Conservation (phyloP, 2,329 filamentous ascomycete species). For the Colletotrichum cereale region DNA sequence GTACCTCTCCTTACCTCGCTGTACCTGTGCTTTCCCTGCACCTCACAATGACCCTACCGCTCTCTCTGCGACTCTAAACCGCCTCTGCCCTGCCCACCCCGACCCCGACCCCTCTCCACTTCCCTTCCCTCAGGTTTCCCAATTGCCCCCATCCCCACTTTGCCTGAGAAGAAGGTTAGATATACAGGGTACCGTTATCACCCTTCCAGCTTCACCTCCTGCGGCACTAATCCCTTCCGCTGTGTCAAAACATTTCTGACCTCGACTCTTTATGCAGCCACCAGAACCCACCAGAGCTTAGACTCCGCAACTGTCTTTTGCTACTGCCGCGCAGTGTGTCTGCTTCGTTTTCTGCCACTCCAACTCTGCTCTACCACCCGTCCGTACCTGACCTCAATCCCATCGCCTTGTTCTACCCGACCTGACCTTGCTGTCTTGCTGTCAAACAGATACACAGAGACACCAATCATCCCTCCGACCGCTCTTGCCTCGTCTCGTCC, state of each 20-base stretch:
- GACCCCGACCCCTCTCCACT: constrained; percentile 40
- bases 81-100: constrained; percentile 29
- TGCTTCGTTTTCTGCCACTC: constrained; percentile 23
- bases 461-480: constrained; percentile 11
- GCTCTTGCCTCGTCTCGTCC: constrained; percentile 11
- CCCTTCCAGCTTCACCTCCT: constrained; percentile 47
- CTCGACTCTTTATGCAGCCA: constrained; percentile 50
- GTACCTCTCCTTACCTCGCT: constrained; percentile 8
- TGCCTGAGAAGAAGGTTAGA: constrained; percentile 40
- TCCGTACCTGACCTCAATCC: constrained; percentile 19
- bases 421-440: constrained; percentile 19
- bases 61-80: constrained; percentile 32
- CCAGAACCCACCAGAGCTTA: constrained; percentile 44
- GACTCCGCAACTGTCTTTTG: constrained; percentile 35
- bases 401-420: constrained; percentile 18
- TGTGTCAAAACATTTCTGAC: constrained; percentile 56
- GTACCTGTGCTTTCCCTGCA: constrained; percentile 10
- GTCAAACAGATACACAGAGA: constrained; percentile 19
- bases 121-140: constrained; percentile 40
- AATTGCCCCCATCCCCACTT: constrained; percentile 41
- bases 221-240: constrained; percentile 54
- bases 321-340: constrained; percentile 33
- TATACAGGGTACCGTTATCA: constrained; percentile 41
- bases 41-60: constrained; percentile 35
- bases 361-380: constrained; percentile 11